phyloP scores from a whole-genome alignment of 2,329 filamentous ascomycete species.

The Colletotrichum sp. region DNA sequence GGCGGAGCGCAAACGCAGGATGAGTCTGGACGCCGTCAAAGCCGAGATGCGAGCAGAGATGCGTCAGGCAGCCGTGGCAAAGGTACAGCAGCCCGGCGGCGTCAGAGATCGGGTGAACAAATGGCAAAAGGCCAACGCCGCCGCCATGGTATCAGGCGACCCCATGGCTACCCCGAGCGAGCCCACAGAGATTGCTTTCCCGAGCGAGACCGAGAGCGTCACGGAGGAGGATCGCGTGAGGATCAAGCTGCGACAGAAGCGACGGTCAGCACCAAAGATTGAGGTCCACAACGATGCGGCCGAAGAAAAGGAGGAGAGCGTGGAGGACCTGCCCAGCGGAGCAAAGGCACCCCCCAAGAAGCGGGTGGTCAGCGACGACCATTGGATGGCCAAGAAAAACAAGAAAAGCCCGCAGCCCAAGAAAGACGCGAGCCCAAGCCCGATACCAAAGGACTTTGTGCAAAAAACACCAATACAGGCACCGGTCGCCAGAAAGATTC shows the following conservation, averaged over 20 bases:
- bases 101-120: constrained; percentile 80
- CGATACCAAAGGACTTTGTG: constrained; percentile 64
- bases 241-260: constrained; percentile 57
- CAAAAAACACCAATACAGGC: constrained; percentile 58
- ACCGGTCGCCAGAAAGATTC: constrained; percentile 61
- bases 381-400: constrained; percentile 74
- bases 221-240: constrained; percentile 65
- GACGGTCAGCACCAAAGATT: constrained; percentile 37
- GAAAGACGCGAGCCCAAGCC: constrained; percentile 31
- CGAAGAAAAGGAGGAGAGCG: constrained; percentile 26
- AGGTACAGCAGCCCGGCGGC: constrained; percentile 65
- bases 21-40: constrained; percentile 59
- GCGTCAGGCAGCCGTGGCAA: constrained; percentile 62
- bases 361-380: constrained; percentile 89
- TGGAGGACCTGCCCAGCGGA: constrained; percentile 27
- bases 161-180: constrained; percentile 59
- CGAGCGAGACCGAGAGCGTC: constrained; percentile 63
- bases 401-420: constrained; percentile 50
- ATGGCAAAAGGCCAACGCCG: constrained; percentile 82
- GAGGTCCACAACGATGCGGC: constrained; percentile 33
- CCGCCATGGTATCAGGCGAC: constrained; percentile 59
- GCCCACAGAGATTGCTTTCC: constrained; percentile 65
- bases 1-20: constrained; percentile 56
- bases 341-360: constrained; percentile 76
- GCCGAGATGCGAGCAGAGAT: constrained; percentile 55